Evolutionary conservation across 331 rosid species (phyloP), one percentile per base, ranked within the genome.

Genomic region (Saraca asoca): DNA sequence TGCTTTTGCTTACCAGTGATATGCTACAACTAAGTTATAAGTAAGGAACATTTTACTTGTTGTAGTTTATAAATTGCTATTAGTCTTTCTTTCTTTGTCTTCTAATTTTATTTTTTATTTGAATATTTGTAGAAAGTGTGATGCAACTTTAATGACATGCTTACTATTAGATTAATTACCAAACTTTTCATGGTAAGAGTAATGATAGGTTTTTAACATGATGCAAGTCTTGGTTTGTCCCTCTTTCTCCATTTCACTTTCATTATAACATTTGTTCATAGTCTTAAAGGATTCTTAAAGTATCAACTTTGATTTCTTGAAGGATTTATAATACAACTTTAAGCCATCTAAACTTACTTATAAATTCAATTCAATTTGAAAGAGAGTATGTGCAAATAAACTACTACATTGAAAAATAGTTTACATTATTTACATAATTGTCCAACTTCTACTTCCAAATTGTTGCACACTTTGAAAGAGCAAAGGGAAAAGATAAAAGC

Each of bases 121-220:
- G 49, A 56, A 74, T 68, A 62, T 70, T 67, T 75, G 12, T 77
- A 87, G 98, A 96, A 90, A 75, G 79, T 82, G 78, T 80, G 98
- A 90, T 71, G 90, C 96, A 62, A 90, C 91, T 66, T 55, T 93
- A 61, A 79, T 90, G 88, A 87, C 98, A 9, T 86, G 97, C 79
- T 73, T 93, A 80, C 76, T 93, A 24, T 24, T 24, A 24, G 31
- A 24, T 24, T 24, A 24, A 24, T 24, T 24, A 24, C 31, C 31
- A 24, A 24, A 24, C 3, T 24, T 24, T 24, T 24, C 31, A 1
- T 24, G 1, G 31, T 24, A 24, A 24, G 31, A 24, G 31, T 24
- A 24, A 1, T 24, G 31, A 1, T 3, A 24, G 1, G 31, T 24
- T 24, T 1, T 24, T 24, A 24, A 24, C 31, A 24, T 24, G 31